Evolutionary conservation across 495 filamentous ascomycete species (phyloP), one percentile per base, ranked within the genome.

Genomic region (Lichina pygmaea): DNA sequence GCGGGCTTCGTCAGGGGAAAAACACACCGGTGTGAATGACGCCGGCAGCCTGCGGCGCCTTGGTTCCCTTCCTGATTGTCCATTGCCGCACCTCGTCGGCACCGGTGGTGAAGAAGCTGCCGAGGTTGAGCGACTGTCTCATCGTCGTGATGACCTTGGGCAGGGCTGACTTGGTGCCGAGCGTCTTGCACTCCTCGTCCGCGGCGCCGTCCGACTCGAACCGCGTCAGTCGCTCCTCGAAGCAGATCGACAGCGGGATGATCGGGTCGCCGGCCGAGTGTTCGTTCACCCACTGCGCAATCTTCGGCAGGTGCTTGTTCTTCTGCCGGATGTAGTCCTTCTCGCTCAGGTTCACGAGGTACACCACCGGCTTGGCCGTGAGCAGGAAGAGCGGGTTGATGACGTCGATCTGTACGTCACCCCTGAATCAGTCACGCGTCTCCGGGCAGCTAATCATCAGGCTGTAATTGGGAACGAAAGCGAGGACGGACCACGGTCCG

Each of bases 301-400:
- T 78, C 65, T 85, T 85, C 50, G 78, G 68, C 12, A 95, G 77
- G 67, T 95, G 75, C 75, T 95, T 95, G 73, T 95, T 99, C 76
- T 94, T 95, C 68, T 94, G 86, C 53, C 89, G 80, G 61, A 94
- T 80, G 61, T 86, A 99, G 62, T 95, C 91, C 61, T 73, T 85
- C 66, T 99, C 91, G 52, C 78, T 86, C 45, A 99, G 68, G 66
- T 99, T 99, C 64, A 94, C 81, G 41, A 99, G 71, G 67, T 81
- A 95, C 54, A 99, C 91, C 34, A 91, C 83, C 8, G 91, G 91
- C 66, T 99, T 99, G 44, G 91, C 91, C 37, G 83, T 82, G 44
- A 99, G 75, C 46, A 99, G 81, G 61, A 92, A 74, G 33, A 99
- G 71, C 45, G 84, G 80, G 69, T 99, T 99, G 67, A 99, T 94